phyloP scores from a whole-genome alignment of 306 rosid species.

The Styphnolobium japonicum region DNA sequence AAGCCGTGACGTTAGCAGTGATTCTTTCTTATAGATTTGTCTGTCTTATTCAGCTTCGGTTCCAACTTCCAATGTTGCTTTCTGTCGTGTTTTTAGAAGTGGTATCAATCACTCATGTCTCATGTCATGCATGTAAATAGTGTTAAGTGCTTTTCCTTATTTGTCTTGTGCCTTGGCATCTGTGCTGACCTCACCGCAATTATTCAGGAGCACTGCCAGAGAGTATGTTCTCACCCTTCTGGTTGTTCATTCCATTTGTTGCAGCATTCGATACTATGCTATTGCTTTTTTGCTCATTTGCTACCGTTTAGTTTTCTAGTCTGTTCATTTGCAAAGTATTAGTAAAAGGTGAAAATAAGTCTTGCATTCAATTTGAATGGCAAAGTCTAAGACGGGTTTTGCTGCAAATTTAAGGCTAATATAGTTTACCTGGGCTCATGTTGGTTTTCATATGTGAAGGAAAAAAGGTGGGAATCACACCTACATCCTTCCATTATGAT shows the following conservation, averaged over 20 bases:
- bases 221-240: neutral
- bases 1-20: neutral
- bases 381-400: neutral
- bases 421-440: neutral
- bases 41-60: neutral
- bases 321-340: neutral
- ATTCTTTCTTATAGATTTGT: neutral
- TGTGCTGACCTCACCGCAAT: neutral
- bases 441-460: neutral
- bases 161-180: neutral
- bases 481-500: neutral
- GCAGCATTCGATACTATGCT: neutral
- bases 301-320: neutral
- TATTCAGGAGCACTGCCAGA: too few relatives aligned
- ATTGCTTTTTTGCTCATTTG: neutral
- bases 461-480: conserved; percentile 4
- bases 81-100: neutral
- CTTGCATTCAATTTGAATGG: neutral
- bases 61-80: neutral
- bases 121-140: neutral
- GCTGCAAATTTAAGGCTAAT: neutral
- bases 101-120: neutral
- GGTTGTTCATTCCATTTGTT: neutral
- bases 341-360: neutral
- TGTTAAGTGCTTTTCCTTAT: neutral